phyloP scores from a whole-genome alignment of 257 asterid species.

The Nicotiana tabacum region DNA sequence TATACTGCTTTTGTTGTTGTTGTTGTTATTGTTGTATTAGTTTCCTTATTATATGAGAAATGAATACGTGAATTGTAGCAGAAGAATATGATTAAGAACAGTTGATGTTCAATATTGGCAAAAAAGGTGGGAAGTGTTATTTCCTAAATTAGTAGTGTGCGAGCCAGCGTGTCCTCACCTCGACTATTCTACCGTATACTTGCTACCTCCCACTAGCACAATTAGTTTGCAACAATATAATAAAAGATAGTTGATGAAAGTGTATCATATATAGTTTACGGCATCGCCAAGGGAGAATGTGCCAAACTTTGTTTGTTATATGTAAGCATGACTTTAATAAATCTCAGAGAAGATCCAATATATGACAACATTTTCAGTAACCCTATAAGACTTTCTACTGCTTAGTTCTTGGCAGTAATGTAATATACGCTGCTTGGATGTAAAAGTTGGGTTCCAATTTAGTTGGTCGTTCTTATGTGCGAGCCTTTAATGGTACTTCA shows the following conservation, averaged over 20 bases:
- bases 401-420: not conserved
- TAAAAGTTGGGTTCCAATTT: not conserved
- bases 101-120: not conserved
- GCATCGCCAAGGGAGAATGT: not conserved
- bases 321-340: not conserved
- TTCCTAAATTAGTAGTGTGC: too few relatives aligned
- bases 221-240: too few relatives aligned
- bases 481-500: not conserved
- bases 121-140: not conserved
- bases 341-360: not conserved
- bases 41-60: conserved; percentile 8
- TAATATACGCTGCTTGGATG: not conserved
- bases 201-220: not conserved
- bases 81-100: conserved; percentile 13
- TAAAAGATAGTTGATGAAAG: too few relatives aligned
- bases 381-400: not conserved
- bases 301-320: not conserved
- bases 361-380: not conserved
- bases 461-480: not conserved
- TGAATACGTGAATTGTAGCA: not conserved
- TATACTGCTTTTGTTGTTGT: too few relatives aligned
- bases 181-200: not conserved
- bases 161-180: too few relatives aligned
- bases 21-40: not conserved
- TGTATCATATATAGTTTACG: not conserved